Base-by-base conservation (phyloP, 257 asterid species). In the Gardenia jasminoides region DNA sequence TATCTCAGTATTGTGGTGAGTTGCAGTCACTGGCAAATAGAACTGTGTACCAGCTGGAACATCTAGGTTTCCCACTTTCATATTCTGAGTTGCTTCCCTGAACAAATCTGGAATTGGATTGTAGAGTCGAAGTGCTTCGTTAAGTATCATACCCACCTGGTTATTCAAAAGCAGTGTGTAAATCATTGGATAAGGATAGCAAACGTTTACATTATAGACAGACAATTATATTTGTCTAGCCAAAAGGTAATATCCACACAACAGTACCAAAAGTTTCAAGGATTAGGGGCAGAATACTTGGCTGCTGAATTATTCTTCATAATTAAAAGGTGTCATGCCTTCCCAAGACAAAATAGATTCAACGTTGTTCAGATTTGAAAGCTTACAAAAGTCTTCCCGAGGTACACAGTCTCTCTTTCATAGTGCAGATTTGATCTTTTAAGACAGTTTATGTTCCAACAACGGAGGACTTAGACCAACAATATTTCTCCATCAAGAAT, bases 91-190 rank as follows among this genome's bases (percentile, higher is more conserved):
- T 15, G 92, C 52, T 82, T 76, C 83, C 80, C 95, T 83, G 79
- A 70, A 75, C 73, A 84, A 80, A 28, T 80, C 72, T 26, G 88
- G 88, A 43, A 87, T 78, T 0, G 93, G 91, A 36, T 92, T 91
- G 81, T 90, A 90, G 56, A 92, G 92, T 22, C 95, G 84, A 64
- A 91, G 85, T 3, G 91, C 81, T 82, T 91, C 97, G 22, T 90
- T 88, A 65, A 90, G 46, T 39, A 92, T 89, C 93, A 92, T 86
- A 72, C 75, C 78, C 54, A 90, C 41, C 97, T 92, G 86, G 75
- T 78, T 39, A 74, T 33, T 44, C 33, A 30, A 68, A 47, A 69
- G 67, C 72, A 33, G 26, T 13, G 8, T 0, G 12, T 33, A 36
- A n/a, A 19, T 39, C 52, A 24, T 10, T 43, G n/a, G 43, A 46